Percentiles rank a stretch among this genome's conserved stretches.
These are phyloP conservation scores for Didymella glomerata DNA, from an alignment of 2,329 filamentous ascomycete genomes.

Conservation along the genomic window DNA sequence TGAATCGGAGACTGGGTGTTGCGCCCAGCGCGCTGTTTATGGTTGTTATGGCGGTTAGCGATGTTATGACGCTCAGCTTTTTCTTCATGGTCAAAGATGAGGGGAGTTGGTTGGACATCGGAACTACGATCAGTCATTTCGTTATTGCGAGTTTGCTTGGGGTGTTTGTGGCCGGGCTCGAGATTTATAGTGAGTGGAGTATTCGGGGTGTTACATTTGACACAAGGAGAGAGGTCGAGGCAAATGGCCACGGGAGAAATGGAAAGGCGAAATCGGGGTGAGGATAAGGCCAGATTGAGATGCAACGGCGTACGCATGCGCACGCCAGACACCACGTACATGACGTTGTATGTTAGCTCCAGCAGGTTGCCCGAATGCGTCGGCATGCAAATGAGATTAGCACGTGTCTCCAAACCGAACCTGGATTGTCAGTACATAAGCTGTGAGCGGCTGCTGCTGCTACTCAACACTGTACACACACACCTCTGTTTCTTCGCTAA, in stretches of 20 bases:
- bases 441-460: too few species aligned
- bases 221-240: slow-evolving; percentile 29
- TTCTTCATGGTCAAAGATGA: slow-evolving; percentile 98
- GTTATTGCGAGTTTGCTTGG: slow-evolving; percentile 88
- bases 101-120: slow-evolving; percentile 96
- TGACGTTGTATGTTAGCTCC: too few species aligned
- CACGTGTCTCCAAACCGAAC: too few species aligned
- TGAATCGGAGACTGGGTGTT: slow-evolving; percentile 84
- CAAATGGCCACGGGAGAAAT: slow-evolving; percentile 11
- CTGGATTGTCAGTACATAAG: too few species aligned
- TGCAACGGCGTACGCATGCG: too few species aligned
- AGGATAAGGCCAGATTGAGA: not conserved
- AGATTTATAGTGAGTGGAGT: slow-evolving; percentile 84
- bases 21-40: slow-evolving; percentile 92
- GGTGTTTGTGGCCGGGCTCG: slow-evolving; percentile 87
- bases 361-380: too few species aligned
- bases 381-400: too few species aligned
- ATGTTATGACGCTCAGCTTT: slow-evolving; percentile 92
- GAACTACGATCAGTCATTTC: slow-evolving; percentile 95
- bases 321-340: too few species aligned
- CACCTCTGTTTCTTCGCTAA: too few species aligned
- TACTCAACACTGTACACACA: too few species aligned
- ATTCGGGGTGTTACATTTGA: slow-evolving; percentile 79
- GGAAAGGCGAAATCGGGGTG: slow-evolving; percentile 18
- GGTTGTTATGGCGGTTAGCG: slow-evolving; percentile 83